Base-by-base conservation (phyloP, 176 grass and related monocot species). In the Tillandsia fasciculata region DNA sequence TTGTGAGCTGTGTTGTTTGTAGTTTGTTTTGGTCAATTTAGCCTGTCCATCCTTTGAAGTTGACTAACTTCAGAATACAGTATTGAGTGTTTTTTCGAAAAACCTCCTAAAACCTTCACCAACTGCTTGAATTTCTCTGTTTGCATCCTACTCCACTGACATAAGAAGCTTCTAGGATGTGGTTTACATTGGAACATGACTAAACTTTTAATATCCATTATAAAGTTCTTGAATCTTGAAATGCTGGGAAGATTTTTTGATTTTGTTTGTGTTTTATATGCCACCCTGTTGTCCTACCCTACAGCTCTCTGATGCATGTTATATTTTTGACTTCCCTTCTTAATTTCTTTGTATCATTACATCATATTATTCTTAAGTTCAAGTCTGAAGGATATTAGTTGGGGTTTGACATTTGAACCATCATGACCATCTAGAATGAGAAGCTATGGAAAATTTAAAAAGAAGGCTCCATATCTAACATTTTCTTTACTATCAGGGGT, bases 221-320 rank as follows among this genome's bases (percentile, higher is more conserved):
- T 59, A 10, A n/a, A 59, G 56, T 59, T 59, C n/a, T 59, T 59
- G 56, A 59, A 18, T 59, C 56, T 59, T 59, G 53, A 59, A 59
- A 59, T 59, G n/a, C 23, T 59, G 56, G n/a, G 20, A 23, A n/a
- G 18, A 18, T 23, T 22, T 59, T 20, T 20, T 59, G 56, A 59
- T 20, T 59, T 15, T 9, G 15, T 59, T 20, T 23, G 0, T 59
- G 20, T 59, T 59, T 22, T 8, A 22, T 23, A 2, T 59, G 56
- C 8, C 18, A n/a, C 6, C 3, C 53, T 56, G n/a, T 13, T 59
- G 56, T 59, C n/a, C 56, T 59, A 10, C 22, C 56, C 13, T 61
- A 9, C 13, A 20, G 56, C 10, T 61, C 7, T 18, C 17, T 20
- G 10, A 9, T 61, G 56, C 10, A 7, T 42, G 33, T 23, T 59